Conservation (phyloP, 768 basidiomycete species). For the Hygrocybe coccinea region DNA sequence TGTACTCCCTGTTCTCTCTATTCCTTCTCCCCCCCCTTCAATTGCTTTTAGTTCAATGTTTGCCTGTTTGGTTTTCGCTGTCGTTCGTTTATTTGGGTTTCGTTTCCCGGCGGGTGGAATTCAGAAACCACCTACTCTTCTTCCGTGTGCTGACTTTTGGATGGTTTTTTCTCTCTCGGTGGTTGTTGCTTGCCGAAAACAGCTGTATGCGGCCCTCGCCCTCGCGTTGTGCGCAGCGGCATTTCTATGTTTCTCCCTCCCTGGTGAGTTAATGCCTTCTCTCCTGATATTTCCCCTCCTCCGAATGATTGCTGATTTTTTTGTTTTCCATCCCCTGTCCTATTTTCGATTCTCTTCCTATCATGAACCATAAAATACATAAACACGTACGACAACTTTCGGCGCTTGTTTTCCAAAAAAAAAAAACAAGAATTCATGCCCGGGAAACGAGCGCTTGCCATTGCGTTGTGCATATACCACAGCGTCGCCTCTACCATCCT, state of each 20-base stretch:
- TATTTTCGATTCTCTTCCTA: background rate
- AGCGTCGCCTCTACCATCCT: conserved; percentile 67
- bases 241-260: conserved; percentile 63
- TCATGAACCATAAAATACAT: too few relatives aligned
- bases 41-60: too few relatives aligned
- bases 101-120: too few relatives aligned
- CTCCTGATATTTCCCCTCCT: background rate
- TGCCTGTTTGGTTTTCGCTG: too few relatives aligned
- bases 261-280: conserved; percentile 46
- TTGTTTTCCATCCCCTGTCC: background rate
- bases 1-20: conserved; percentile 11
- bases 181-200: background rate
- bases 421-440: conserved; percentile 66
- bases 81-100: too few relatives aligned
- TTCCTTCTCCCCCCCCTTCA: too few relatives aligned
- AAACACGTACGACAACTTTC: too few relatives aligned
- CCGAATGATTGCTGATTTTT: too few relatives aligned
- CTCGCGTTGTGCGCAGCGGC: conserved; percentile 57
- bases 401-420: too few relatives aligned
- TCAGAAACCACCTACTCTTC: too few relatives aligned
- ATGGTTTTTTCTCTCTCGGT: background rate
- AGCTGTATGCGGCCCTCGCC: conserved; percentile 68
- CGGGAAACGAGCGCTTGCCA: conserved; percentile 78
- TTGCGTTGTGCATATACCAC: conserved; percentile 74
- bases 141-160: too few relatives aligned